phyloP scores from a whole-genome alignment of 2,329 filamentous ascomycete species.

The Xenoacremonium recifei region DNA sequence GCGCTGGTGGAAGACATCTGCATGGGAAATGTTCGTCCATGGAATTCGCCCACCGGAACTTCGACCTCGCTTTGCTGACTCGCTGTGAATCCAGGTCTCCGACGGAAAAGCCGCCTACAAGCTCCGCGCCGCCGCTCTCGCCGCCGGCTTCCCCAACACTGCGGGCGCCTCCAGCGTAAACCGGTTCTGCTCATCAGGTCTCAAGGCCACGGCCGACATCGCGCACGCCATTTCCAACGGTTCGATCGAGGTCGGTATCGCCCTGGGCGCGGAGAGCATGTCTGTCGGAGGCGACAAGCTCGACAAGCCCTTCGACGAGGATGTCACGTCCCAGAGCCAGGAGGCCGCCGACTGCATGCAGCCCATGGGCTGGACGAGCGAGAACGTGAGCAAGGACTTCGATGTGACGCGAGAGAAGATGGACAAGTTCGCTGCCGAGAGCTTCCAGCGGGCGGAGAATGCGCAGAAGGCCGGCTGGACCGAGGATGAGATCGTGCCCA shows the following conservation, averaged over 20 bases:
- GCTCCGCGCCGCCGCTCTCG: slow-evolving; percentile 80
- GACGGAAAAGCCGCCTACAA: slow-evolving; percentile 89
- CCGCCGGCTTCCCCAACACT: slow-evolving; percentile 92
- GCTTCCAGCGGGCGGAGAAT: slow-evolving; percentile 80
- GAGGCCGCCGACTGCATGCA: slow-evolving; percentile 84
- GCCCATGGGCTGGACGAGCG: slow-evolving; percentile 97
- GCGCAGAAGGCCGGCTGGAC: slow-evolving; percentile 91
- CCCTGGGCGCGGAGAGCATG: slow-evolving; percentile 89
- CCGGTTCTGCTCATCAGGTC: slow-evolving; percentile 95
- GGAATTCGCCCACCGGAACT: neutral
- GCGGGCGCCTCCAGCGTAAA: slow-evolving; percentile 79
- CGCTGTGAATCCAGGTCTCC: slow-evolving; percentile 57
- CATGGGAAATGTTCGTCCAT: slow-evolving; percentile 81
- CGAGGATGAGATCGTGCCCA: slow-evolving; percentile 90
- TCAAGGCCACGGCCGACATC: slow-evolving; percentile 94
- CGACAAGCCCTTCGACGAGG: slow-evolving; percentile 72
- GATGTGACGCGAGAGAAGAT: slow-evolving; percentile 76
- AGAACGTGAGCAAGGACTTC: slow-evolving; percentile 94
- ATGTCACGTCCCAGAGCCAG: slow-evolving; percentile 67
- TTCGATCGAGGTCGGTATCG: slow-evolving; percentile 83
- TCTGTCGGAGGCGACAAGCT: slow-evolving; percentile 68
- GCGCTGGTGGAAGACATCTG: slow-evolving; percentile 84
- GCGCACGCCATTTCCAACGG: slow-evolving; percentile 80
- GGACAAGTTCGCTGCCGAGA: slow-evolving; percentile 84
- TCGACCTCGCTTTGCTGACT: slow-evolving; percentile 3